Percentiles rank a stretch among this genome's conserved stretches.
phyloP scores from a whole-genome alignment of 352 stramenopile species.

The Peronospora destructor region DNA sequence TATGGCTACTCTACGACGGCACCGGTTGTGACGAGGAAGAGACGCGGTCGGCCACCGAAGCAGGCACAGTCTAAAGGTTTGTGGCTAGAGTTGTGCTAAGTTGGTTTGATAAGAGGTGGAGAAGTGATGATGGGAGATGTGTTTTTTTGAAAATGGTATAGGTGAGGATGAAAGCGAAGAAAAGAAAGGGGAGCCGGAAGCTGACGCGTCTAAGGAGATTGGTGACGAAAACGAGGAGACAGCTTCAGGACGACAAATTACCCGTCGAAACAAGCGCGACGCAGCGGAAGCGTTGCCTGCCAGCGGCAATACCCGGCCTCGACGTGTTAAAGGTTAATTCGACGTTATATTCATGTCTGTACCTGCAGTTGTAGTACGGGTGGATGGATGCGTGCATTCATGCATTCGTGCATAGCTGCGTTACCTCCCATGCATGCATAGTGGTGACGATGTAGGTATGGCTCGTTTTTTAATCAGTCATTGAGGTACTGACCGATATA shows the following conservation, averaged over 20 bases:
- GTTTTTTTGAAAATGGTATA: background rate
- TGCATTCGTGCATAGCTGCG: constrained; percentile 29
- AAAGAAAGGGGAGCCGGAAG: constrained; percentile 33
- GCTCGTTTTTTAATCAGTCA: constrained; percentile 46
- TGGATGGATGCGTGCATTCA: constrained; percentile 28
- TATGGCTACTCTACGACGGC: constrained; percentile 35
- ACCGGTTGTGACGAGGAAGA: too few species aligned
- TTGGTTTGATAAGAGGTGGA: background rate
- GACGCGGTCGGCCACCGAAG: constrained; percentile 7
- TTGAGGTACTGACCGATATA: constrained; percentile 45
- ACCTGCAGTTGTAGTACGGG: constrained; percentile 28
- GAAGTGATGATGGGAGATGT: constrained; percentile 7
- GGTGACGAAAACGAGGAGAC: constrained; percentile 23
- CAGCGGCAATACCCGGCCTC: constrained; percentile 31
- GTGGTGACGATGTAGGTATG: constrained; percentile 44
- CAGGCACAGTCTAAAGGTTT: constrained; percentile 22
- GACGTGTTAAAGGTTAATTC: constrained; percentile 67
- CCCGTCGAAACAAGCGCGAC: constrained; percentile 27
- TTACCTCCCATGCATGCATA: constrained; percentile 35
- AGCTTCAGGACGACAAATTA: constrained; percentile 18
- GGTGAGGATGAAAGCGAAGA: constrained; percentile 35
- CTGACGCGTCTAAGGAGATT: constrained; percentile 20
- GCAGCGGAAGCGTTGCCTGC: constrained; percentile 14
- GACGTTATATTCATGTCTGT: constrained; percentile 25
- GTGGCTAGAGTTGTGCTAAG: constrained; percentile 3